Conservation (phyloP, 495 filamentous ascomycete species). For the Clavariopsis aquatica region DNA sequence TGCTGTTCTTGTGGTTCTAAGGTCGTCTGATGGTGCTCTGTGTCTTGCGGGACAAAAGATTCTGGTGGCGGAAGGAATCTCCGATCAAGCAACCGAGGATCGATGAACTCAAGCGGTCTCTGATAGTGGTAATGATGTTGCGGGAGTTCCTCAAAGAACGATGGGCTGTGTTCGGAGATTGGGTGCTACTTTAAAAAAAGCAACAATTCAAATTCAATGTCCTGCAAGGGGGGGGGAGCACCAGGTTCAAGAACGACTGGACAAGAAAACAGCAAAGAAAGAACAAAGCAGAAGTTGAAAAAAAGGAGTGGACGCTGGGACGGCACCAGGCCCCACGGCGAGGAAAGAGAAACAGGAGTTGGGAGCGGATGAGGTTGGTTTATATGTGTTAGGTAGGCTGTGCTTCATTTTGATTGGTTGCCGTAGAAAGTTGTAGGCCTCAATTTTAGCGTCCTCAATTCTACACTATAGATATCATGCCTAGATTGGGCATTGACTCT, state of each 20-base stretch:
- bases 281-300: background rate
- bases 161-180: background rate
- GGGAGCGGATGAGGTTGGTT: background rate
- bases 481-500: too few relatives aligned
- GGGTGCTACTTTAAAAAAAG: background rate
- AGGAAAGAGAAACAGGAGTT: background rate
- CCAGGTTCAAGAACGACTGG: background rate
- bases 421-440: background rate
- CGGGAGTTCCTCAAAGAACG: background rate
- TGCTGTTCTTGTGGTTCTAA: background rate
- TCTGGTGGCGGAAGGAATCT: background rate
- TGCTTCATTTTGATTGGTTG: background rate
- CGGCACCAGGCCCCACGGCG: background rate
- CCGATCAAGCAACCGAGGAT: background rate
- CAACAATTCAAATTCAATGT: background rate
- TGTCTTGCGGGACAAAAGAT: background rate
- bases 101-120: background rate
- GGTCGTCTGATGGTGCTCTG: background rate
- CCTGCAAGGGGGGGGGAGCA: background rate
- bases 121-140: background rate
- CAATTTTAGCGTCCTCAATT: background rate
- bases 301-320: background rate
- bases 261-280: background rate
- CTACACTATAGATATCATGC: background rate
- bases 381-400: background rate